A percentile compares a stretch with the other conserved stretches of the same genome.
Evolutionary conservation across 768 basidiomycete species (phyloP).

Genomic region (Porphyrellus cyaneotinctus): DNA sequence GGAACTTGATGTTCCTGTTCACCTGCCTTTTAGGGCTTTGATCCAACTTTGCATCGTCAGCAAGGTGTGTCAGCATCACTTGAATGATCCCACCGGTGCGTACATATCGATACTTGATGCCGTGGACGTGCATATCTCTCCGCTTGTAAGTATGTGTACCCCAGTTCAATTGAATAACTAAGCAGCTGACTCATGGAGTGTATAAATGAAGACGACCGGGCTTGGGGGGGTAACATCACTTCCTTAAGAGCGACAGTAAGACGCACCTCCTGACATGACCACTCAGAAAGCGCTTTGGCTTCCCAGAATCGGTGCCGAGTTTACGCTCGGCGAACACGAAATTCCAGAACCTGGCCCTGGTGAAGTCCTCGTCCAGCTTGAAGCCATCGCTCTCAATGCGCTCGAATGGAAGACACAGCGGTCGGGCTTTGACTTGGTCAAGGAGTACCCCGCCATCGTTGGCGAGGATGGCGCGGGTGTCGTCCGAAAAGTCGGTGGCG

Average conservation of each 20-base stretch:
- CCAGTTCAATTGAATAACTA: background rate
- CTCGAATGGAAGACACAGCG: constrained; percentile 31
- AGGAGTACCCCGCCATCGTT: constrained; percentile 34
- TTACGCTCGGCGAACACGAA: constrained; percentile 1
- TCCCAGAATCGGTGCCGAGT: constrained; percentile 6
- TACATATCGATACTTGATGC: too few species aligned
- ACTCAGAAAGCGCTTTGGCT: constrained; percentile 21
- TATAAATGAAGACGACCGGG: background rate
- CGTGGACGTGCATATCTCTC: too few species aligned
- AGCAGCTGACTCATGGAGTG: background rate
- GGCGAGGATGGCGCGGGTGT: constrained; percentile 39
- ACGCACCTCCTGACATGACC: background rate
- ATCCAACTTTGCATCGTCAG: background rate
- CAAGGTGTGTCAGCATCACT: background rate
- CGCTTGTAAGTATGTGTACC: too few species aligned
- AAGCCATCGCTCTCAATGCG: constrained; percentile 42
- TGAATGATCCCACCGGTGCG: background rate
- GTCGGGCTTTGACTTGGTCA: constrained; percentile 16
- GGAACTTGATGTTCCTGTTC: background rate
- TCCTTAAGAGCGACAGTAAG: background rate
- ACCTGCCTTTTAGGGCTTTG: background rate
- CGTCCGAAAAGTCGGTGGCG: constrained; percentile 35
- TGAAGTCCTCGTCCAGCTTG: constrained; percentile 40
- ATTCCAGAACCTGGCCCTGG: constrained; percentile 38
- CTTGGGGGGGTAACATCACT: background rate